Conservation (phyloP, 768 basidiomycete species). For the Hericium rajendrae region DNA sequence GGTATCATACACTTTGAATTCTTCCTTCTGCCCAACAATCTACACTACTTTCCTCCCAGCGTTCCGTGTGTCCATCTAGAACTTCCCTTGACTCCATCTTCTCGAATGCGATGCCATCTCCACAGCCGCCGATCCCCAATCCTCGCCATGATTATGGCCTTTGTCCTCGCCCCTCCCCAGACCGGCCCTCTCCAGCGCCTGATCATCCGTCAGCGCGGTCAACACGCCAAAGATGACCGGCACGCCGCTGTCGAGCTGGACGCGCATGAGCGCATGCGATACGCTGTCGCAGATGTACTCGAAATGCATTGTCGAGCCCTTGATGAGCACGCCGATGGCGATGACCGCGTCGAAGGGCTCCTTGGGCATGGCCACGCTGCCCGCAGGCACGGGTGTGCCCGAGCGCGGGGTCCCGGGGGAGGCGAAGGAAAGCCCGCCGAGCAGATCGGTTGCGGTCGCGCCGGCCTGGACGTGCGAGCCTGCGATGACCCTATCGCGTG, state of each 20-base stretch:
- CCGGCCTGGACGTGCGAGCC: slow-evolving; percentile 78
- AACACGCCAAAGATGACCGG: slow-evolving; percentile 97
- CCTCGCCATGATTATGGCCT: slow-evolving; percentile 96
- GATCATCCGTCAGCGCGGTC: slow-evolving; percentile 86
- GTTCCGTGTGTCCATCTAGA: slow-evolving; percentile 19
- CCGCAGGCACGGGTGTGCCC: slow-evolving; percentile 38
- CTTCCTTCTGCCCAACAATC: not conserved
- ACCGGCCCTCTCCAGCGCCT: slow-evolving; percentile 92
- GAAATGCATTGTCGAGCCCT: slow-evolving; percentile 97
- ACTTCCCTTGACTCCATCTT: slow-evolving; percentile 64
- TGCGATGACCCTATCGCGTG: slow-evolving; percentile 60
- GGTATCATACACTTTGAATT: not conserved
- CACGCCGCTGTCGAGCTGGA: slow-evolving; percentile 87
- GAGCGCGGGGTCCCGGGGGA: slow-evolving; percentile 37
- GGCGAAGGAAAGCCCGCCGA: slow-evolving; percentile 50
- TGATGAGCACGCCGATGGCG: slow-evolving; percentile 96
- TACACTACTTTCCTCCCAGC: not conserved
- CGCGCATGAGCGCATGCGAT: slow-evolving; percentile 87
- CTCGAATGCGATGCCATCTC: slow-evolving; percentile 73
- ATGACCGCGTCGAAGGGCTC: slow-evolving; percentile 91
- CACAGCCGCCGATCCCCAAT: slow-evolving; percentile 95
- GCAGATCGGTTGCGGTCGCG: slow-evolving; percentile 71
- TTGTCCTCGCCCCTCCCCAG: slow-evolving; percentile 57
- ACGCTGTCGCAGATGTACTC: slow-evolving; percentile 97
- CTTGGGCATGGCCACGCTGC: slow-evolving; percentile 26